These are phyloP conservation scores for Amanita subjunquillea DNA, from an alignment of 768 basidiomycete species.

Conservation along the genomic window DNA sequence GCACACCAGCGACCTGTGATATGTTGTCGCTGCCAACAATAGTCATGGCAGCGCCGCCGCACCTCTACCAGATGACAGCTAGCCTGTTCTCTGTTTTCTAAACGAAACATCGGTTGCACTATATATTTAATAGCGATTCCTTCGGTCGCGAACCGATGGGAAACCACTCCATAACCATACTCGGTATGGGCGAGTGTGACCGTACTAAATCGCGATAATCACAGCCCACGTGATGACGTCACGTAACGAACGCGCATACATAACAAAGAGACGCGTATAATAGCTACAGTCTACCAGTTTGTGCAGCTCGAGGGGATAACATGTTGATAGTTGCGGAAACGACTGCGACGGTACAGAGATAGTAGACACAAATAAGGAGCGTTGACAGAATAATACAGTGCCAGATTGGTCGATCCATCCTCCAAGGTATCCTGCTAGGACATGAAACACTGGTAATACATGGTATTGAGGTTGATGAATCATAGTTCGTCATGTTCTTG, in stretches of 20 bases:
- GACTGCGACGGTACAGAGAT: conserved; percentile 5
- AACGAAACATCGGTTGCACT: background rate
- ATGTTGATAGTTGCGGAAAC: background rate
- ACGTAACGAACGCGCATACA: conserved; percentile 5
- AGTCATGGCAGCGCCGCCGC: background rate
- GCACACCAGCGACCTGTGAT: no score
- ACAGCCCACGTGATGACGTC: conserved; percentile 6
- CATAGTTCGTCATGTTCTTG: background rate
- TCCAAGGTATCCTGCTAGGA: conserved; percentile 2
- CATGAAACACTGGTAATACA: background rate
- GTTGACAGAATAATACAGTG: conserved; percentile 1
- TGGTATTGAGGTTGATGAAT: background rate
- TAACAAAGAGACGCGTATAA: background rate
- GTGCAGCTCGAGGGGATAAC: background rate
- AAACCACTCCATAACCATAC: background rate
- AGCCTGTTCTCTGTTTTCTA: background rate
- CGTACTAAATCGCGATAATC: conserved; percentile 1
- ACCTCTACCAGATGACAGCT: background rate
- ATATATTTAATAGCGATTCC: background rate
- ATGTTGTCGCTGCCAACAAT: no score
- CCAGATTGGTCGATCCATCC: background rate
- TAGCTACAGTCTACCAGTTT: background rate
- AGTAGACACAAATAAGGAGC: background rate
- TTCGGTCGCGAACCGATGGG: background rate
- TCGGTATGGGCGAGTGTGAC: background rate